Evolutionary conservation across 495 filamentous ascomycete genomes (phyloP), one percentile per base, ranked within the genome.

Genomic region (Hyaloscypha variabilis): DNA sequence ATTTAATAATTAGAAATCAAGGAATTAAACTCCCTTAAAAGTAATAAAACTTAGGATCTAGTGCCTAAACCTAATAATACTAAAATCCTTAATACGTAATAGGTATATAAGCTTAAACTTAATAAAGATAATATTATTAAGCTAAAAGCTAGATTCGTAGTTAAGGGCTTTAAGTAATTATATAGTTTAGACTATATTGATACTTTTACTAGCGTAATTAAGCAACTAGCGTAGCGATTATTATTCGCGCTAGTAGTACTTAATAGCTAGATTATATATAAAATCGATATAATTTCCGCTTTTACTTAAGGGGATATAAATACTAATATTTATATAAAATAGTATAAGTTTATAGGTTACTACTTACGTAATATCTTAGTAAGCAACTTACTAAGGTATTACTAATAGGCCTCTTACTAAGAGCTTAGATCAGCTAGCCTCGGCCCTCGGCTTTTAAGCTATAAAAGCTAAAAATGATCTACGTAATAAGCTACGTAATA

Each of bases 111-210:
- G 46, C 19, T 39, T 30, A 63, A 58, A 39, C 2, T 36, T 49
- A 58, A 58, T 60, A 58, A 46, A 36, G 13, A 42, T 42, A 62
- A 67, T 55, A 55, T 39, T 62, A 56, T 62, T 24, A 19, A 55
- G 26, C 61, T 68, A 58, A 68, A 68, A 53, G 34, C 66, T 64
- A 62, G 66, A 46, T 58, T 68, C n/a, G 54, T 64, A 26, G 62
- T 50, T 59, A 64, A 62, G 60, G 66, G 66, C 39, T 64, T 64
- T 30, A 31, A 64, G 54, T 29, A 68, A 50, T 2, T 51, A 59
- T 64, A 64, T 49, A 55, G 66, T 10, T 3, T 42, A 54, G 55
- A 68, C 29, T 68, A 64, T 60, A 60, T 64, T 29, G 61, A 68
- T 13, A 34, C 61, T 54, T 68, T 64, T 56, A 49, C 61, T 6